Conservation (phyloP, 331 rosid genomes). For the Malus hybrid region DNA sequence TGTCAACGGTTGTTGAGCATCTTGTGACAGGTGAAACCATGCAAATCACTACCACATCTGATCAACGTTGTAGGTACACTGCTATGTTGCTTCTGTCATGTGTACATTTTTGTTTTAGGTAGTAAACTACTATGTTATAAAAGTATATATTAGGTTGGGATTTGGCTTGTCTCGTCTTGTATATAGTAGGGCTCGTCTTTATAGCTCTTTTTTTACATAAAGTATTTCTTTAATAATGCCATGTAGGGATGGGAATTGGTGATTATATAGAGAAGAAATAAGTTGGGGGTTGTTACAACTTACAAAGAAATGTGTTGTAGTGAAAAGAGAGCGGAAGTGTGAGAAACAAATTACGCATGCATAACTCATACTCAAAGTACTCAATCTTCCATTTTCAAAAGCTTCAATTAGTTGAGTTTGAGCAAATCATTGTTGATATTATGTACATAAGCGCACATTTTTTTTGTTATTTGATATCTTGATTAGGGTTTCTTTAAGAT, state of each 20-base stretch:
- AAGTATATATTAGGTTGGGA: background rate
- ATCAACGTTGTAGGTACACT: slow-evolving; percentile 78
- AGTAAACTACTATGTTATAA: background rate
- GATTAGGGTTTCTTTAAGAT: background rate
- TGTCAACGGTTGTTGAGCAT: slow-evolving; percentile 72
- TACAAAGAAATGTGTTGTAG: background rate
- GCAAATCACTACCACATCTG: slow-evolving; percentile 81
- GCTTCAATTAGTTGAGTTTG: background rate
- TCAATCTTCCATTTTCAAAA: background rate
- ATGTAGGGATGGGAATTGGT: background rate
- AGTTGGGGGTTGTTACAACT: background rate
- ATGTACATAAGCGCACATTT: background rate
- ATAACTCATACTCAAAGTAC: background rate
- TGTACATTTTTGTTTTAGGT: background rate
- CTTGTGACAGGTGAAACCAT: slow-evolving; percentile 95
- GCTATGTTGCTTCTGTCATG: slow-evolving; percentile 21
- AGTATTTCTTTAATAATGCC: background rate
- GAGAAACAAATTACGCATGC: background rate
- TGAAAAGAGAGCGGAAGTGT: background rate
- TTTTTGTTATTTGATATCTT: background rate
- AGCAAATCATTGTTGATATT: background rate
- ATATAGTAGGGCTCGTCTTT: background rate
- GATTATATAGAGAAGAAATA: background rate
- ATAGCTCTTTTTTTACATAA: background rate
- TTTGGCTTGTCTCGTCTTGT: background rate